These are phyloP conservation scores for Diddensiella caesifluorescens DNA, from an alignment of 805 yeast genomes.

Conservation along the genomic window DNA sequence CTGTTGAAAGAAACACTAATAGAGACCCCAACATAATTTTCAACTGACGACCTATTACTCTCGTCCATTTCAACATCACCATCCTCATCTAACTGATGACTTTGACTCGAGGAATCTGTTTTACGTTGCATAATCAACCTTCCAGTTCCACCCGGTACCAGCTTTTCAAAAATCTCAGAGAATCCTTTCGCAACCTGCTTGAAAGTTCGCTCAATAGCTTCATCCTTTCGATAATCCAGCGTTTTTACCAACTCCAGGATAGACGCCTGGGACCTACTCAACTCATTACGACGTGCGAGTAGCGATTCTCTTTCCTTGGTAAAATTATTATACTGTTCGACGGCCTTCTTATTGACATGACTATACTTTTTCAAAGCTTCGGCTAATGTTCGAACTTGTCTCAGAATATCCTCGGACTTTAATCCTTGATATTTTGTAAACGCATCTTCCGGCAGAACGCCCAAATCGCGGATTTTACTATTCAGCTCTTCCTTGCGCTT, in stretches of 20 bases:
- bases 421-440: conserved; percentile 45
- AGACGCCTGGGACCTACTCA: conserved; percentile 63
- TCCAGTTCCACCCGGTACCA: conserved; percentile 84
- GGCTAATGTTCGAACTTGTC: conserved; percentile 48
- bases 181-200: conserved; percentile 70
- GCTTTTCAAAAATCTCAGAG: conserved; percentile 62
- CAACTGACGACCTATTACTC: conserved; percentile 33
- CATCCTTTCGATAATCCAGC: conserved; percentile 71
- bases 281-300: conserved; percentile 57
- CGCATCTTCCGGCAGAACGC: conserved; percentile 86
- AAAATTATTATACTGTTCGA: conserved; percentile 74
- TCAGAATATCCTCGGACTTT: conserved; percentile 49
- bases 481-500: conserved; percentile 67
- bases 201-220: conserved; percentile 76
- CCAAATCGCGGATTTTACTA: conserved; percentile 70
- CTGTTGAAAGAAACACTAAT: conserved; percentile 88
- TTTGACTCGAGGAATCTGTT: conserved; percentile 10
- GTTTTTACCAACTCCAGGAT: conserved; percentile 66
- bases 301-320: conserved; percentile 67
- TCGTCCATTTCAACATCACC: conserved; percentile 19
- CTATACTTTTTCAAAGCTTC: conserved; percentile 55
- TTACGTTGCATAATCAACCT: conserved; percentile 57
- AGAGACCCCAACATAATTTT: conserved; percentile 72
- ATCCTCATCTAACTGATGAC: conserved; percentile 27
- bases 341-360: conserved; percentile 84